Evolutionary conservation across 495 filamentous ascomycete species (phyloP).

Genomic region (Chaetomium tenue): DNA sequence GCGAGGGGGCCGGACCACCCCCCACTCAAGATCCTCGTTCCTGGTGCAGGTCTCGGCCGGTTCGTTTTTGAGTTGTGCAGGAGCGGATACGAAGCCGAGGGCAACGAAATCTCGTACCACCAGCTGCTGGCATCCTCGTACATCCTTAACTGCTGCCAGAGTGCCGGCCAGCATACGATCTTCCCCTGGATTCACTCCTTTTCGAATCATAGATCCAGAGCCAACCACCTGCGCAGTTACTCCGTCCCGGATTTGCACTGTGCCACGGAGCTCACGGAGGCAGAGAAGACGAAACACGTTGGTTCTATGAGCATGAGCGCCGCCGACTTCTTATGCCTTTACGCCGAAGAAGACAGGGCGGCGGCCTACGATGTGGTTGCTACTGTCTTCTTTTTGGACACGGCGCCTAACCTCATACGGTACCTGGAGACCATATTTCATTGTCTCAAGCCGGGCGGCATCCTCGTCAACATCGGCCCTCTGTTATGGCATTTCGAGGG

Average conservation of each 20-base stretch:
- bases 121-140: constrained; percentile 83
- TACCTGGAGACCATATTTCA: constrained; percentile 80
- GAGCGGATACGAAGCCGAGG: constrained; percentile 74
- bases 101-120: constrained; percentile 96
- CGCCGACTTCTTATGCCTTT: constrained; percentile 78
- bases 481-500: constrained; percentile 86
- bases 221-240: constrained; percentile 68
- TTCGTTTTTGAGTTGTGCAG: constrained; percentile 80
- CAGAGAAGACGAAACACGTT: constrained; percentile 22
- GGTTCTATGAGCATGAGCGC: constrained; percentile 82
- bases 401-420: constrained; percentile 83
- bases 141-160: constrained; percentile 65
- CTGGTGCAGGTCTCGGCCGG: constrained; percentile 85
- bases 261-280: constrained; percentile 48
- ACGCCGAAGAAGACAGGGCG: constrained; percentile 57
- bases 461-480: constrained; percentile 89
- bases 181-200: constrained; percentile 80
- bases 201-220: constrained; percentile 69
- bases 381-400: constrained; percentile 95
- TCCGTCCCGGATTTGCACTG: constrained; percentile 77
- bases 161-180: constrained; percentile 58
- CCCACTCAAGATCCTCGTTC: constrained; percentile 69
- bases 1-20: constrained; percentile 26
- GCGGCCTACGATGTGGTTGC: constrained; percentile 76
- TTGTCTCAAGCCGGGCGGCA: constrained; percentile 72